Conservation (phyloP, 2,329 filamentous ascomycete genomes). For the Penicillium sp. region DNA sequence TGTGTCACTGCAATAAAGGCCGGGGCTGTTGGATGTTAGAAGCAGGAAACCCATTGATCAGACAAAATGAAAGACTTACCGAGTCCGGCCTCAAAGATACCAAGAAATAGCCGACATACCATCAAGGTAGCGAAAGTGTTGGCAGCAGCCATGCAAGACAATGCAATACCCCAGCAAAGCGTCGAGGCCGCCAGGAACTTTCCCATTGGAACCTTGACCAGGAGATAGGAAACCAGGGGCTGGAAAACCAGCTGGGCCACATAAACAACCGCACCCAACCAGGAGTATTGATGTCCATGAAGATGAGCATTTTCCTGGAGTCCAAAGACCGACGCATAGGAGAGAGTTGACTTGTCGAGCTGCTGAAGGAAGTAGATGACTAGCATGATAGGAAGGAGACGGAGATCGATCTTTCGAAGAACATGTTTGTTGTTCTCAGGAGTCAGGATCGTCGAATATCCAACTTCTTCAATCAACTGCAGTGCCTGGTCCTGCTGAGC, state of each 20-base stretch:
- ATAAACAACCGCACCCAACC: conserved; percentile 55
- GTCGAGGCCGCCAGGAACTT: conserved; percentile 58
- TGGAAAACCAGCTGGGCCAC: conserved; percentile 57
- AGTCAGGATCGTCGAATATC: conserved; percentile 50
- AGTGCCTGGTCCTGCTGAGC: conserved; percentile 47
- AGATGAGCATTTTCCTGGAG: conserved; percentile 60
- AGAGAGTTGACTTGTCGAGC: conserved; percentile 62
- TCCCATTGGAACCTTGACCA: conserved; percentile 62
- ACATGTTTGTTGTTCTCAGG: conserved; percentile 55
- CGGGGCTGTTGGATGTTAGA: conserved; percentile 40
- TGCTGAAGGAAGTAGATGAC: conserved; percentile 64
- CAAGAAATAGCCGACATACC: conserved; percentile 56
- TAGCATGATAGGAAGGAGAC: conserved; percentile 57
- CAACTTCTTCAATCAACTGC: conserved; percentile 49
- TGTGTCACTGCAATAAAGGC: conserved; percentile 55
- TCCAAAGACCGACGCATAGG: conserved; percentile 64
- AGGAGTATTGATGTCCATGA: conserved; percentile 56
- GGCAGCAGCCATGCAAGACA: conserved; percentile 55
- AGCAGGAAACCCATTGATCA: background rate
- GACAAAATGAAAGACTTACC: conserved; percentile 20
- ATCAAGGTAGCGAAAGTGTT: conserved; percentile 52
- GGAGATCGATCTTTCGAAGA: conserved; percentile 52
- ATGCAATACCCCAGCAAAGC: conserved; percentile 53
- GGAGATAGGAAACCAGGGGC: conserved; percentile 52
- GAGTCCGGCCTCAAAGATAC: conserved; percentile 55